Conservation (phyloP, 345 rosid species). For the Trapa incisa region DNA sequence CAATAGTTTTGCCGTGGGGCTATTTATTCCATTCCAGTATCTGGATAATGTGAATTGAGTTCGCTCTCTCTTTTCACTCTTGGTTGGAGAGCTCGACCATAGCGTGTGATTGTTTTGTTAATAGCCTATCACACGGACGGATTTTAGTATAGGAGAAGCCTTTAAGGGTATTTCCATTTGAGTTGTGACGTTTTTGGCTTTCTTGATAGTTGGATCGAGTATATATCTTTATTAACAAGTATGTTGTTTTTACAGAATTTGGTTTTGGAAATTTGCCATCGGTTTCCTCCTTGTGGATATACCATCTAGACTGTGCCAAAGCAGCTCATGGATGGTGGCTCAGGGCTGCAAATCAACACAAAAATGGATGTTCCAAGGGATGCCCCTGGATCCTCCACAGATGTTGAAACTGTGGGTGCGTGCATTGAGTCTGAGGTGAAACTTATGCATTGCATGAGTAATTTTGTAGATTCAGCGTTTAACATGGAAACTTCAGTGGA, state of each 20-base stretch:
- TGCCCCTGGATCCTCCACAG: background rate
- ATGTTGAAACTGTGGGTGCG: background rate
- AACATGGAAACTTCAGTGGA: slow-evolving; percentile 14
- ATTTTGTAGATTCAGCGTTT: slow-evolving; percentile 26
- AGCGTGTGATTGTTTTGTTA: background rate
- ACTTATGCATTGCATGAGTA: slow-evolving; percentile 23
- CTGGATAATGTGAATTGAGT: background rate
- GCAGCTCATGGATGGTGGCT: background rate
- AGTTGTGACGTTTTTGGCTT: background rate
- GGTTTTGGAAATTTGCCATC: background rate
- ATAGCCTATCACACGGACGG: background rate
- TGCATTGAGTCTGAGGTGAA: slow-evolving; percentile 21
- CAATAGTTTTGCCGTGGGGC: background rate
- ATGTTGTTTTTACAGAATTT: background rate
- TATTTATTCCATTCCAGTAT: background rate
- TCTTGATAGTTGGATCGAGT: background rate
- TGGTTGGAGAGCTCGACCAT: background rate
- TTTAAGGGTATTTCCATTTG: background rate
- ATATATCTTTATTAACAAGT: background rate
- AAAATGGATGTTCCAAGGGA: background rate
- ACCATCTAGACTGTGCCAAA: background rate
- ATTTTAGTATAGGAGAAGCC: background rate
- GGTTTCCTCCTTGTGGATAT: background rate
- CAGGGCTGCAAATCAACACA: background rate
- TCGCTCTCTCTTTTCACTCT: background rate